These are phyloP conservation scores for Colletotrichum liaoningense DNA, from an alignment of 2,329 filamentous ascomycete genomes.

Conservation along the genomic window DNA sequence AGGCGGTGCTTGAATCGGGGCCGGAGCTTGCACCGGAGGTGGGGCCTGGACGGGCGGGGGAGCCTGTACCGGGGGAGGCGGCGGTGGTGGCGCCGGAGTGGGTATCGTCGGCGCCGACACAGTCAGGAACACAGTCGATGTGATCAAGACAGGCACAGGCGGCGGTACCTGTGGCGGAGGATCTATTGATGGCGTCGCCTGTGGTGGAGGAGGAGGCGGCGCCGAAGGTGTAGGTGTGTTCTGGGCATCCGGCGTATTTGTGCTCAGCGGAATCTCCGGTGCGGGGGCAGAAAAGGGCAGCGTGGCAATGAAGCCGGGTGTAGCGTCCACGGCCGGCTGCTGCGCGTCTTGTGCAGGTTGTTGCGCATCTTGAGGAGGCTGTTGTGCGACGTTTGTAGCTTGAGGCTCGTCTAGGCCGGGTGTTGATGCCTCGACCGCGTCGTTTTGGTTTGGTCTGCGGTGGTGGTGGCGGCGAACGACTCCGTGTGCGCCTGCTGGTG, in stretches of 20 bases:
- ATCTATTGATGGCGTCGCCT: not conserved
- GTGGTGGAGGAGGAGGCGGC: not conserved
- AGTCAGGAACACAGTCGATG: not conserved
- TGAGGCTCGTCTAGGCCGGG: not conserved
- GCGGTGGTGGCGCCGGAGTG: not conserved
- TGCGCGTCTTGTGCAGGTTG: not conserved
- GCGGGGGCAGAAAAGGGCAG: conserved; percentile 12
- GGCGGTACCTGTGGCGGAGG: not conserved
- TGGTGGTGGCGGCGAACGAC: conserved; percentile 18
- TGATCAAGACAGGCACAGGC: not conserved
- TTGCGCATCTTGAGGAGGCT: conserved; percentile 3
- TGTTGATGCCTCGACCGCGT: not conserved
- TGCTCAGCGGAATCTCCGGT: not conserved
- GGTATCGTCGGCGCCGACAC: not conserved
- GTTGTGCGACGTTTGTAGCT: not conserved
- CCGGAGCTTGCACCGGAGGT: not conserved
- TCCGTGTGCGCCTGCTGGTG: too few relatives aligned
- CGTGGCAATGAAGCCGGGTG: conserved; percentile 25
- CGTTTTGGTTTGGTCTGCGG: not conserved
- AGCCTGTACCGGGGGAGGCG: not conserved
- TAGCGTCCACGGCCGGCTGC: not conserved
- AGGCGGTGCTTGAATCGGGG: not conserved
- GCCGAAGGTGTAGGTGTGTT: not conserved
- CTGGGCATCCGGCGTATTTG: not conserved
- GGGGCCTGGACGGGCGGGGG: not conserved